Conservation (phyloP, 2,329 filamentous ascomycete species). For the Fusarium sp. region DNA sequence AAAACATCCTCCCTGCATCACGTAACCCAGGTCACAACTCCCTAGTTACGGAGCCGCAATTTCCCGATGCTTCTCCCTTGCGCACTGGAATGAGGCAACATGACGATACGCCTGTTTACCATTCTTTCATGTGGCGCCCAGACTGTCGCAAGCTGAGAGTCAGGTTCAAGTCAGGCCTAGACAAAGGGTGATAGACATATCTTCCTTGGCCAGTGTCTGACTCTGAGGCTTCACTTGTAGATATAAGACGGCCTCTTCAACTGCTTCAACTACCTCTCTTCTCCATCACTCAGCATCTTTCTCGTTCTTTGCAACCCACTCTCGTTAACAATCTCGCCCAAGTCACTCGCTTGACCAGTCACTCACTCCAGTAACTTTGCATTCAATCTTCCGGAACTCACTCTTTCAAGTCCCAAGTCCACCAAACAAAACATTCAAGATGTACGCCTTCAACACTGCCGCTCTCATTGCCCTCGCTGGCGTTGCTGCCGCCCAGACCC, state of each 20-base stretch:
- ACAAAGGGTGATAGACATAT: conserved; percentile 7
- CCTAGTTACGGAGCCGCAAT: conserved; percentile 27
- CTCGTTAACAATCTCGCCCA: conserved; percentile 36
- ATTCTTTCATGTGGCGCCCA: conserved; percentile 29
- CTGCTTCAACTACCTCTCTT: background rate
- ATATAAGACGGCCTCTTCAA: conserved; percentile 39
- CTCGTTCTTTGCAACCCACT: conserved; percentile 22
- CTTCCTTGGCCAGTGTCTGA: background rate
- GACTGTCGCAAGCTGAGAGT: conserved; percentile 16
- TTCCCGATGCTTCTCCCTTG: conserved; percentile 29
- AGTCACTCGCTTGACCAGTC: conserved; percentile 43
- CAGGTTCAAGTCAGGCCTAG: background rate
- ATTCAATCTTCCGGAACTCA: conserved; percentile 15
- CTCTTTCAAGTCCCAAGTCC: conserved; percentile 4
- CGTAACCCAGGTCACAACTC: conserved; percentile 12
- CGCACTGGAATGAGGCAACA: conserved; percentile 31
- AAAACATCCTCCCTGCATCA: conserved; percentile 11
- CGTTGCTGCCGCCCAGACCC: conserved; percentile 35
- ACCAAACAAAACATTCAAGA: conserved; percentile 37
- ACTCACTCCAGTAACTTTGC: conserved; percentile 16
- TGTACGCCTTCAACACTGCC: conserved; percentile 43
- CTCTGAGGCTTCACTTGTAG: conserved; percentile 10
- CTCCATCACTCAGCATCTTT: conserved; percentile 20
- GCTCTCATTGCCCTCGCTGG: conserved; percentile 41
- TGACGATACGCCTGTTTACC: conserved; percentile 20